These are phyloP conservation scores for Knoxia roxburghii DNA, from an alignment of 257 asterid species.

Conservation along the genomic window DNA sequence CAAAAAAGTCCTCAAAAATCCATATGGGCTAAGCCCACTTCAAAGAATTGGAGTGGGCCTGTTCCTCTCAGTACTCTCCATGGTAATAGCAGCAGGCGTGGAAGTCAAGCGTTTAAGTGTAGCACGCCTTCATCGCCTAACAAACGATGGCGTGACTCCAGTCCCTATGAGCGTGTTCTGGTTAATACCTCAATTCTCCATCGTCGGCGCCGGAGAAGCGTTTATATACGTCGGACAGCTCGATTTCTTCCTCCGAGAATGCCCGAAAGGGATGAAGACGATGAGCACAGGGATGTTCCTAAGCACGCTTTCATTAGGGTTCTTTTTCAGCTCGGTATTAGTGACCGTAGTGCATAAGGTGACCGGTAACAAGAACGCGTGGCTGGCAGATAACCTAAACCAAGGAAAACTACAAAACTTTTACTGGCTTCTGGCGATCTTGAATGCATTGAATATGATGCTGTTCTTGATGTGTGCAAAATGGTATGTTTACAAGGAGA, in stretches of 20 bases:
- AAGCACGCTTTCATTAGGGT: slow-evolving; percentile 73
- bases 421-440: slow-evolving; percentile 60
- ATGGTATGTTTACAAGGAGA: slow-evolving; percentile 78
- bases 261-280: slow-evolving; percentile 88
- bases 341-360: slow-evolving; percentile 59
- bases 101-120: slow-evolving; percentile 48
- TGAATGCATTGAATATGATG: slow-evolving; percentile 49
- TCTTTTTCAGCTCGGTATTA: slow-evolving; percentile 58
- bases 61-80: slow-evolving; percentile 42
- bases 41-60: slow-evolving; percentile 62
- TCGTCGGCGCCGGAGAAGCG: slow-evolving; percentile 85
- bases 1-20: slow-evolving; percentile 36
- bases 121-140: slow-evolving; percentile 32
- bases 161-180: slow-evolving; percentile 61
- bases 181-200: slow-evolving; percentile 62
- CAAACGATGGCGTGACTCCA: slow-evolving; percentile 2
- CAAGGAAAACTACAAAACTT: slow-evolving; percentile 65
- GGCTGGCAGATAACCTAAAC: slow-evolving; percentile 74
- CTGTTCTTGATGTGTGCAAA: slow-evolving; percentile 43
- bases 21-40: slow-evolving; percentile 57
- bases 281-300: slow-evolving; percentile 81
- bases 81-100: slow-evolving; percentile 49
- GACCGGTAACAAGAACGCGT: slow-evolving; percentile 44
- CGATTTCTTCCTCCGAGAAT: slow-evolving; percentile 73
- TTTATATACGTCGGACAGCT: slow-evolving; percentile 83